Evolutionary conservation across 306 rosid genomes (phyloP).

Genomic region (Echinosophora koreensis): DNA sequence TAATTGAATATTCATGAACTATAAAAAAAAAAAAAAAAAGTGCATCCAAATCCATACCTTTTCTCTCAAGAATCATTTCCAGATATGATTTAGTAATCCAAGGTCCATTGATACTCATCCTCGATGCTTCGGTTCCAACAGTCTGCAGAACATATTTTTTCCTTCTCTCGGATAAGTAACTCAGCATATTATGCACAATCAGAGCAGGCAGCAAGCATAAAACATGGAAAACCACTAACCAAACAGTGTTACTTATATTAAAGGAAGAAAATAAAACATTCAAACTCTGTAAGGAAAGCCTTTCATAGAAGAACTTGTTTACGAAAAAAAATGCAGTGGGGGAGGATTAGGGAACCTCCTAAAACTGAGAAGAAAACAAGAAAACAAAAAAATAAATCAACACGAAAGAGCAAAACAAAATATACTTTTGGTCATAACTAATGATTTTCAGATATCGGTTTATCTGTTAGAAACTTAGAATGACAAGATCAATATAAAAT

Average conservation of each 20-base stretch:
- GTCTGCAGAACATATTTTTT: conserved; percentile 61
- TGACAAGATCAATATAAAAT: not conserved
- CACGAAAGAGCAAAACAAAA: not conserved
- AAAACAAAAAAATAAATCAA: not conserved
- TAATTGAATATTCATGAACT: conserved; percentile 8
- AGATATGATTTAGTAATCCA: conserved; percentile 98
- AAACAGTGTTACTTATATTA: conserved; percentile 21
- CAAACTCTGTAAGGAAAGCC: conserved; percentile 1
- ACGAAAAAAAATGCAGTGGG: not conserved
- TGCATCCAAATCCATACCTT: conserved; percentile 61
- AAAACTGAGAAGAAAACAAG: not conserved
- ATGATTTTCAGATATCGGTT: conserved; percentile 7
- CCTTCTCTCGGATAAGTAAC: conserved; percentile 37
- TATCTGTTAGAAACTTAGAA: not conserved
- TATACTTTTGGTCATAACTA: not conserved
- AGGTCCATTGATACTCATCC: conserved; percentile 78
- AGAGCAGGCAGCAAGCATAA: conserved; percentile 26
- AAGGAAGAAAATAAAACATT: conserved; percentile 28
- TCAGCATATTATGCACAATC: conserved; percentile 15
- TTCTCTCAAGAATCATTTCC: conserved; percentile 96
- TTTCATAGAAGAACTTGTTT: conserved; percentile 1
- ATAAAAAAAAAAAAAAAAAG: not conserved
- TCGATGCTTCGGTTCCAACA: conserved; percentile 91
- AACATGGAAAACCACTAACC: conserved; percentile 25
- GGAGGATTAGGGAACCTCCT: not conserved